phyloP scores from a whole-genome alignment of 257 asterid genomes.

The Ilex asprella region DNA sequence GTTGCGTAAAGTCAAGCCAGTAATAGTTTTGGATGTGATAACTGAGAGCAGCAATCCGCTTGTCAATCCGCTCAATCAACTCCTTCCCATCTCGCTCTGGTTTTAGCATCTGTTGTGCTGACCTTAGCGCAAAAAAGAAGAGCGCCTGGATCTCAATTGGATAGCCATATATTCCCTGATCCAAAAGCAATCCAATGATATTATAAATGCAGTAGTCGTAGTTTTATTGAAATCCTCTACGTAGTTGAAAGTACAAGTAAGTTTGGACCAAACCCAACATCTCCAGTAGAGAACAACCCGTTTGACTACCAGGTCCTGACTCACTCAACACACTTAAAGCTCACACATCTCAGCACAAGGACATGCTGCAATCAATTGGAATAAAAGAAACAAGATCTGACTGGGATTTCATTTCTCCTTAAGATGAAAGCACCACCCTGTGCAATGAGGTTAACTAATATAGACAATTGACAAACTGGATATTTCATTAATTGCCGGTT shows the following conservation, averaged over 20 bases:
- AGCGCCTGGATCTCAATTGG: constrained; percentile 70
- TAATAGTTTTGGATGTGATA: constrained; percentile 49
- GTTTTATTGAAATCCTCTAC: not conserved
- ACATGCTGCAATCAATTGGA: no score
- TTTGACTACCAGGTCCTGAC: no score
- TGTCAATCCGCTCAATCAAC: constrained; percentile 50
- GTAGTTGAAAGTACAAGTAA: not conserved
- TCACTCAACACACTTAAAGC: no score
- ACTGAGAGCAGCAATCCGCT: constrained; percentile 51
- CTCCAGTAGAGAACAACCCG: no score
- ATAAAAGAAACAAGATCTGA: no score
- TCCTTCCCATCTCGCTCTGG: constrained; percentile 47
- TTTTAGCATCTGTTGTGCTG: constrained; percentile 53
- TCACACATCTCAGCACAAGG: no score
- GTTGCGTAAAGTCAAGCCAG: constrained; percentile 63
- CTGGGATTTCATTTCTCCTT: no score
- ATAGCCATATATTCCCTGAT: constrained; percentile 55
- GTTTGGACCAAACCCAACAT: no score
- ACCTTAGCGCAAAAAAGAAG: constrained; percentile 55
- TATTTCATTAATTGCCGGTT: no score
- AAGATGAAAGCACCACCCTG: no score
- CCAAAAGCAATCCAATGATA: constrained; percentile 9
- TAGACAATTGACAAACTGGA: no score
- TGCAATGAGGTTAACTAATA: no score
- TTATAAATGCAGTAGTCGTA: constrained; percentile 10